These are phyloP conservation scores for Candida takata DNA, from an alignment of 805 yeast genomes.

Conservation along the genomic window DNA sequence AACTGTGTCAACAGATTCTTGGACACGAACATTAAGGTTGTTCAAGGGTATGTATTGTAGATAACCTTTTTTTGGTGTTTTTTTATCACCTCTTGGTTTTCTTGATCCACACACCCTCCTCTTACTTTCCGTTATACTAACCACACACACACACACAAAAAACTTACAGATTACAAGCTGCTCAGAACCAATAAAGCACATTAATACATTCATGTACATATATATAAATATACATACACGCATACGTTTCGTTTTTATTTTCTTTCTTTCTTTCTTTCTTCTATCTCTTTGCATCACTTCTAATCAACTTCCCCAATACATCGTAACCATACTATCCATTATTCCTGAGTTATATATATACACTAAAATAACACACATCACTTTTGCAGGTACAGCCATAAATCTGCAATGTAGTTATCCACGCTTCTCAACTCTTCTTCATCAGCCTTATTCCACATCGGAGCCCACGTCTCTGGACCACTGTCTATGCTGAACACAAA, in stretches of 20 bases:
- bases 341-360: too few species aligned
- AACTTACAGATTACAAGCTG: conserved; percentile 15
- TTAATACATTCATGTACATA: conserved; percentile 5
- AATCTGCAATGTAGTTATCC: conserved; percentile 9
- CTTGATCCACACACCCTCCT: too few species aligned
- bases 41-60: conserved; percentile 39
- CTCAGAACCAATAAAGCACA: conserved; percentile 12
- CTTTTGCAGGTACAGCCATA: conserved; percentile 1
- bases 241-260: too few species aligned
- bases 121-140: too few species aligned
- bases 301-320: too few species aligned
- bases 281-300: too few species aligned
- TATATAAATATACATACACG: background rate
- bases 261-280: background rate
- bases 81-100: too few species aligned
- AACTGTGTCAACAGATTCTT: conserved; percentile 82
- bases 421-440: conserved; percentile 10
- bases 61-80: too few species aligned
- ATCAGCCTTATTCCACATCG: conserved; percentile 14
- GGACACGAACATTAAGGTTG: conserved; percentile 82
- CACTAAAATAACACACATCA: background rate
- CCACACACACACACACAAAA: too few species aligned
- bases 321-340: too few species aligned
- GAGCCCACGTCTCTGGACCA: conserved; percentile 11
- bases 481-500: conserved; percentile 4